Percentiles rank a stretch among this genome's conserved stretches.
Conservation (phyloP, 2,329 filamentous ascomycete genomes). For the Alternaria panax region DNA sequence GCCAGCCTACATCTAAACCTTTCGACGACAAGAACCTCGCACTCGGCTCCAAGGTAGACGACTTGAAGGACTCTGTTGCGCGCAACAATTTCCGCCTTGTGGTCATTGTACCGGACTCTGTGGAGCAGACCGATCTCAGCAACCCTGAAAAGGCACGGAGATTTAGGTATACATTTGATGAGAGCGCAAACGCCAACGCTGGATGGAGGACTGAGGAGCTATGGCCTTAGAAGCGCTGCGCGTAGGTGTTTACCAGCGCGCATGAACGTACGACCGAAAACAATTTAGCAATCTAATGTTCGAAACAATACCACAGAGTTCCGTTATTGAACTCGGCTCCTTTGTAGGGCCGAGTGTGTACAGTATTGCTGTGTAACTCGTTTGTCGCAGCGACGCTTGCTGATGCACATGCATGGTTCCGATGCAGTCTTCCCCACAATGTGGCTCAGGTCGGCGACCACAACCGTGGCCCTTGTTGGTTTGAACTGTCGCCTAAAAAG, state of each 20-base stretch:
- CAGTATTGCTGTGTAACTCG: slow-evolving; percentile 5
- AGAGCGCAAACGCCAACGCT: slow-evolving; percentile 47
- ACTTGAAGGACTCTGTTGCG: slow-evolving; percentile 74
- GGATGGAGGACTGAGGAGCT: slow-evolving; percentile 64
- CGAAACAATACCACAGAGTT: background rate
- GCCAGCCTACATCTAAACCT: slow-evolving; percentile 54
- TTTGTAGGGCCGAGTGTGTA: background rate
- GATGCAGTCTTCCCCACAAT: slow-evolving; percentile 21
- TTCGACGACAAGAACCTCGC: slow-evolving; percentile 54
- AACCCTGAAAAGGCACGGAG: slow-evolving; percentile 69
- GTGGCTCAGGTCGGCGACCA: slow-evolving; percentile 44
- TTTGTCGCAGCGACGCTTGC: background rate
- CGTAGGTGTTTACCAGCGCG: background rate
- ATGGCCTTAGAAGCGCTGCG: slow-evolving; percentile 42
- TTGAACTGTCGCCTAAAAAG: background rate
- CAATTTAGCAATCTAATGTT: background rate
- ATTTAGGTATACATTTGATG: slow-evolving; percentile 71
- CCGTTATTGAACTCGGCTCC: background rate
- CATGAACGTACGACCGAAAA: background rate
- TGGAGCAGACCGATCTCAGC: slow-evolving; percentile 77
- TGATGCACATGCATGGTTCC: slow-evolving; percentile 12
- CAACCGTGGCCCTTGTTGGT: background rate
- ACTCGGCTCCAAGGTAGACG: slow-evolving; percentile 70
- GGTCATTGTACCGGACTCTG: slow-evolving; percentile 80
- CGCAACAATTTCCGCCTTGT: slow-evolving; percentile 84